Conservation (phyloP, 495 filamentous ascomycete genomes). For the Penicillium desertorum region DNA sequence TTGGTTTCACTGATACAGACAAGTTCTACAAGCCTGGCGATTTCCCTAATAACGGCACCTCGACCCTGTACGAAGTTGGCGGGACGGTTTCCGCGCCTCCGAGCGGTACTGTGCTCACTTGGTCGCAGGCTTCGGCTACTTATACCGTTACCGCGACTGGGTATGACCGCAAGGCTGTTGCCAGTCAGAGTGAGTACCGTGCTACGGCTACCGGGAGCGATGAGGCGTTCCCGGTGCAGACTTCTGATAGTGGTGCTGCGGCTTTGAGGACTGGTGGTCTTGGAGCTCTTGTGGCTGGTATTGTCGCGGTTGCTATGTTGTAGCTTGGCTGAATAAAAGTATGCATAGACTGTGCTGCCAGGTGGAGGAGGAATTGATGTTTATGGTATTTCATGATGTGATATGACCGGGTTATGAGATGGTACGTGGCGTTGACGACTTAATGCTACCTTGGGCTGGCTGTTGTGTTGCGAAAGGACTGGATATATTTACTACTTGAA, state of each 20-base stretch:
- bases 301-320: slow-evolving; percentile 13
- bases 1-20: slow-evolving; percentile 24
- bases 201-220: slow-evolving; percentile 25
- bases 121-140: slow-evolving; percentile 28
- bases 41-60: slow-evolving; percentile 24
- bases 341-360: neutral
- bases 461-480: neutral
- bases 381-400: neutral
- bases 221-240: slow-evolving; percentile 17
- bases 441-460: neutral
- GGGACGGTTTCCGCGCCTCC: slow-evolving; percentile 27
- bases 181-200: slow-evolving; percentile 21
- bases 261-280: slow-evolving; percentile 4
- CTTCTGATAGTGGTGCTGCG: slow-evolving; percentile 16
- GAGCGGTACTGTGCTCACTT: slow-evolving; percentile 27
- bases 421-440: neutral
- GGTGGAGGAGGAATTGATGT: neutral
- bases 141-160: slow-evolving; percentile 30
- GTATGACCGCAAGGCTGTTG: slow-evolving; percentile 26
- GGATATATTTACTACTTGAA: neutral
- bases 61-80: slow-evolving; percentile 24
- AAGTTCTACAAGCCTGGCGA: slow-evolving; percentile 31
- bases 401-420: neutral
- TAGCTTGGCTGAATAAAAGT: slow-evolving; percentile 1
- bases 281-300: slow-evolving; percentile 14